phyloP scores from a whole-genome alignment of 176 grass and related monocot species.

The Bothriochloa decipiens region DNA sequence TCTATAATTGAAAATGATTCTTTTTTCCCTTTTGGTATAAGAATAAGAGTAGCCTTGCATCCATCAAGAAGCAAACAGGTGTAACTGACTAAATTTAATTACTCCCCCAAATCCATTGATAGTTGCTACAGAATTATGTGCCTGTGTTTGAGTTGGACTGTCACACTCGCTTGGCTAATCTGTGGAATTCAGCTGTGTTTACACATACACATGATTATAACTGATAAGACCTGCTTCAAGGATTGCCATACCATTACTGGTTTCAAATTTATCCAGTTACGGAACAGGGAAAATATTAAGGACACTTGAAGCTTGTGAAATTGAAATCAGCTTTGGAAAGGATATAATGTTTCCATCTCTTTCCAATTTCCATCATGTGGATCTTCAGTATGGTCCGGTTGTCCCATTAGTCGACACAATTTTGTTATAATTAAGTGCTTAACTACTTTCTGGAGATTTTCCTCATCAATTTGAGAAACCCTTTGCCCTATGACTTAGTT shows the following conservation, averaged over 20 bases:
- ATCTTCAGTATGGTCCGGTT: background rate
- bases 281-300: background rate
- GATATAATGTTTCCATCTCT: constrained; percentile 11
- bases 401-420: background rate
- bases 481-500: background rate
- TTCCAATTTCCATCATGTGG: constrained; percentile 1
- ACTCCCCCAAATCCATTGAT: background rate
- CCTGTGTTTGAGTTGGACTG: background rate
- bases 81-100: background rate
- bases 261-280: background rate
- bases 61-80: background rate
- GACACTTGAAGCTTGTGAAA: background rate
- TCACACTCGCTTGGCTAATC: background rate
- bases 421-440: constrained; percentile 15
- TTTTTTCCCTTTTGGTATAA: background rate
- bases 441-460: constrained; percentile 16
- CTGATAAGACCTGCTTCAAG: constrained; percentile 22
- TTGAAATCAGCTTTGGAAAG: background rate
- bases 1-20: background rate
- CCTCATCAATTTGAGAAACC: background rate
- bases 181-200: constrained; percentile 12
- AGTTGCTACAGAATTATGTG: background rate
- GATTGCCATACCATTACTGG: background rate
- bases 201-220: background rate
- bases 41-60: background rate